A percentile compares a stretch with the other conserved stretches of the same genome.
Evolutionary conservation across 2,329 filamentous ascomycete genomes (phyloP).

Genomic region (Calycina herbarum): DNA sequence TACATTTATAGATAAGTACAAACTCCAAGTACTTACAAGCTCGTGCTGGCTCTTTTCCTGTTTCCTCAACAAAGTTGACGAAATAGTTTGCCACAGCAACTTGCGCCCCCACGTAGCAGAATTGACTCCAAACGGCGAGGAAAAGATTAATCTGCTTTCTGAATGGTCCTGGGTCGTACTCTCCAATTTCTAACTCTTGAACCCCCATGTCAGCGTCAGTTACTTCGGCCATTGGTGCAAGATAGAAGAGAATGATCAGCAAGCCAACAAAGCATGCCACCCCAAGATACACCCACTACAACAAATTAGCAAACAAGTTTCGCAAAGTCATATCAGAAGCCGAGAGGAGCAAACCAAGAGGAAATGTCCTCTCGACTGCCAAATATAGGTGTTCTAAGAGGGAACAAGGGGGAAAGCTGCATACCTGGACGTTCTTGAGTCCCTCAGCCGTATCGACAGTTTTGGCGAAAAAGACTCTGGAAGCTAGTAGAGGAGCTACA

Average conservation of each 20-base stretch:
- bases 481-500: slow-evolving; percentile 70
- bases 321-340: too few relatives aligned
- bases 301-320: too few relatives aligned
- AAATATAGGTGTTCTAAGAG: too few relatives aligned
- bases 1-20: background rate
- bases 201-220: slow-evolving; percentile 69
- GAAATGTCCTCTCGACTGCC: too few relatives aligned
- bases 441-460: slow-evolving; percentile 51
- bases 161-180: slow-evolving; percentile 60
- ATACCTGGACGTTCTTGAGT: slow-evolving; percentile 54
- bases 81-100: slow-evolving; percentile 66
- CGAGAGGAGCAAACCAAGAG: too few relatives aligned
- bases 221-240: slow-evolving; percentile 69
- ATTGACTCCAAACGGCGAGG: slow-evolving; percentile 74
- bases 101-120: slow-evolving; percentile 77
- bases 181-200: slow-evolving; percentile 48
- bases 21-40: slow-evolving; percentile 19
- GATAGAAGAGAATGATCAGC: slow-evolving; percentile 61
- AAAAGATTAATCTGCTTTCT: slow-evolving; percentile 73
- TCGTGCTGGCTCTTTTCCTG: slow-evolving; percentile 47
- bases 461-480: slow-evolving; percentile 70
- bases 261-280: slow-evolving; percentile 71
- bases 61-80: slow-evolving; percentile 69
- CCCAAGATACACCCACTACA: slow-evolving; percentile 70
- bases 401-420: too few relatives aligned